Percentiles rank a stretch among this genome's conserved stretches.
Conservation (phyloP, 202 grass and related monocot genomes). For the Bolboschoenoplectus hybrid region DNA sequence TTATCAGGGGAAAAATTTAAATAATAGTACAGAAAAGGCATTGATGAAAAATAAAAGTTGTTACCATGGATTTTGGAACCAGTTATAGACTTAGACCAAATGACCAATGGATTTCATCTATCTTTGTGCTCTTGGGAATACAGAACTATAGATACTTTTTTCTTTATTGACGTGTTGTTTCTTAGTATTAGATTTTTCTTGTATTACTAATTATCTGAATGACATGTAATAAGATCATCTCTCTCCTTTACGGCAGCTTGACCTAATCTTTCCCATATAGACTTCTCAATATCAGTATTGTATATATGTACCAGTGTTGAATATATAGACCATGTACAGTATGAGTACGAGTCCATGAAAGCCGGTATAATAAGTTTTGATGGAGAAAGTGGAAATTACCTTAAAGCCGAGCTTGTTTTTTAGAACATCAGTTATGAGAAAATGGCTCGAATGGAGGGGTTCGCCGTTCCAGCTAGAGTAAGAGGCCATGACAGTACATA, state of each 20-base stretch:
- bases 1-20: constrained; percentile 5
- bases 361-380: background rate
- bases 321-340: background rate
- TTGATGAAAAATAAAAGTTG: constrained; percentile 9
- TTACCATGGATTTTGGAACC: constrained; percentile 18
- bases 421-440: constrained; percentile 80
- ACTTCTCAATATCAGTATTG: constrained; percentile 2
- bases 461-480: constrained; percentile 85
- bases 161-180: background rate
- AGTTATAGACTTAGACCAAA: background rate
- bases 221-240: background rate
- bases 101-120: background rate
- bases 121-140: background rate
- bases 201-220: background rate
- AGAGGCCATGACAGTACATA: constrained; percentile 83
- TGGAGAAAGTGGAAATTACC: constrained; percentile 42
- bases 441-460: constrained; percentile 57
- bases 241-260: background rate
- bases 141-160: background rate
- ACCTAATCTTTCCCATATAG: background rate
- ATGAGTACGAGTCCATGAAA: background rate
- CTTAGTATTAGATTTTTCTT: background rate
- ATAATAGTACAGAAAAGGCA: constrained; percentile 1
- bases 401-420: constrained; percentile 86
- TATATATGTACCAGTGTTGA: background rate